Evolutionary conservation across 495 filamentous ascomycete species (phyloP).

Genomic region (Aspergillus carlsbadensis): DNA sequence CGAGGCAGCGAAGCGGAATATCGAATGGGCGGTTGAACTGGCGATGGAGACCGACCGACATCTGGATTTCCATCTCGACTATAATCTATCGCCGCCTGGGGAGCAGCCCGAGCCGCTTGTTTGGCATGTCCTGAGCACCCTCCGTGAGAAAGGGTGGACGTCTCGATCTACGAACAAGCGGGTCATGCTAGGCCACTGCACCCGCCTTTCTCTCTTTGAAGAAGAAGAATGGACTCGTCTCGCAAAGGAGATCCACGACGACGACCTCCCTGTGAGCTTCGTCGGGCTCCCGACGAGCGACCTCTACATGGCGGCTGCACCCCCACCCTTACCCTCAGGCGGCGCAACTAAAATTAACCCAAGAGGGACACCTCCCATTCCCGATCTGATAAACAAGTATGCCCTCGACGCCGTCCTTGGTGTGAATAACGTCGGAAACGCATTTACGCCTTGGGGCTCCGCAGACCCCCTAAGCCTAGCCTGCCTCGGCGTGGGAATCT

Average conservation of each 20-base stretch:
- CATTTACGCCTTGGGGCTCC: conserved; percentile 72
- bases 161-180: conserved; percentile 34
- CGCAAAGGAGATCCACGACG: conserved; percentile 35
- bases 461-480: conserved; percentile 67
- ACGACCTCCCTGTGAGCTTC: conserved; percentile 61
- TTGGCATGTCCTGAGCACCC: conserved; percentile 50
- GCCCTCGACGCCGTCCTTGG: conserved; percentile 59
- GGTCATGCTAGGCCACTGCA: conserved; percentile 69
- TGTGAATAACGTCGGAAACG: conserved; percentile 78
- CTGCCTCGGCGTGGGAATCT: conserved; percentile 63
- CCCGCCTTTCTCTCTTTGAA: conserved; percentile 58
- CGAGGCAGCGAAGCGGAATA: conserved; percentile 53
- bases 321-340: conserved; percentile 18
- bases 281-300: conserved; percentile 74
- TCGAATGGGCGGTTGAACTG: conserved; percentile 58
- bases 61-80: conserved; percentile 75
- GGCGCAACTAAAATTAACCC: conserved; percentile 24
- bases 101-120: conserved; percentile 44
- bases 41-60: conserved; percentile 52
- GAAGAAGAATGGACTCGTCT: conserved; percentile 51
- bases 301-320: conserved; percentile 66
- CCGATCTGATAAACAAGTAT: conserved; percentile 61
- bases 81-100: conserved; percentile 51
- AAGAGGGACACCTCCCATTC: conserved; percentile 62
- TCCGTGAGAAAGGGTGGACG: conserved; percentile 50